Conservation (phyloP, 2,329 filamentous ascomycete genomes). For the Eutypella sp. region DNA sequence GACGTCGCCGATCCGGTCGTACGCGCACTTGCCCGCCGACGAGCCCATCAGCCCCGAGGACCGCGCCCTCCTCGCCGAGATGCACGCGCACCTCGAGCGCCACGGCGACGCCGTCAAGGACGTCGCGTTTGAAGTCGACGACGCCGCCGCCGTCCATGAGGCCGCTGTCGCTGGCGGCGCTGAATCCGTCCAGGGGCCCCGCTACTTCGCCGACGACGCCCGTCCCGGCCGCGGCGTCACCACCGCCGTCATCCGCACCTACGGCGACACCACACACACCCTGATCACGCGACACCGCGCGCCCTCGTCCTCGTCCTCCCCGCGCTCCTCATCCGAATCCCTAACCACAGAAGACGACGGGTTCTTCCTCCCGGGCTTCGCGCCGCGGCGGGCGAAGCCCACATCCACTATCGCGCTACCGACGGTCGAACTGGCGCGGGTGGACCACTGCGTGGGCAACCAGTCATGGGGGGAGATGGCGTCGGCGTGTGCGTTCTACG, state of each 20-base stretch:
- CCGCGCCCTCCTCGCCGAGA: slow-evolving; percentile 60
- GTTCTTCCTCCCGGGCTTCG: slow-evolving; percentile 77
- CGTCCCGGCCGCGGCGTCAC: slow-evolving; percentile 59
- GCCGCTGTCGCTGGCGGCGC: slow-evolving; percentile 65
- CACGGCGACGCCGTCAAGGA: slow-evolving; percentile 95
- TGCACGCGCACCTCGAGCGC: slow-evolving; percentile 76
- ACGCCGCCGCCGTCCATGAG: slow-evolving; percentile 73
- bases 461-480: slow-evolving; percentile 91
- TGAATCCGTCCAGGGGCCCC: slow-evolving; percentile 58
- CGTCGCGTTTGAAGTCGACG: slow-evolving; percentile 90
- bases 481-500: slow-evolving; percentile 67
- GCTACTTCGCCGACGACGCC: slow-evolving; percentile 48
- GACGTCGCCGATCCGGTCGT: slow-evolving; percentile 71
- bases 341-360: not conserved
- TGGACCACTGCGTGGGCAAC: slow-evolving; percentile 97
- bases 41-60: slow-evolving; percentile 62
- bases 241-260: slow-evolving; percentile 80
- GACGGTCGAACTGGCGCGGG: slow-evolving; percentile 60
- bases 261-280: slow-evolving; percentile 93
- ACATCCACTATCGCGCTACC: slow-evolving; percentile 48
- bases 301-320: slow-evolving; percentile 57
- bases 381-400: slow-evolving; percentile 39
- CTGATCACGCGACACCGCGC: slow-evolving; percentile 67
- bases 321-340: not conserved
- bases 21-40: slow-evolving; percentile 47